Base-by-base conservation (phyloP, 805 yeast species). In the Lipomyces oligophaga region DNA sequence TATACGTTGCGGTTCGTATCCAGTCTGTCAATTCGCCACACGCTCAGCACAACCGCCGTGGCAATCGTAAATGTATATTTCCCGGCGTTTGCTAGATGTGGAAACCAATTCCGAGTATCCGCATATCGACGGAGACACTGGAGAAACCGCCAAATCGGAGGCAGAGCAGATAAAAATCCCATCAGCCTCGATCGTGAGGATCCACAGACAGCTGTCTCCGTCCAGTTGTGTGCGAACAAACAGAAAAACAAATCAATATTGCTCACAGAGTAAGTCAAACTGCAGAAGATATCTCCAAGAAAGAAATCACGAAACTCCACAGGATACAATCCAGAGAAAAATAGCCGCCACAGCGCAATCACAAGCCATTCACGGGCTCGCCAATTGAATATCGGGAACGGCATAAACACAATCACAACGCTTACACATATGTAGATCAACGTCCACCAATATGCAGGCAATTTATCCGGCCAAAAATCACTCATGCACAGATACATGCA, bases 291-390 rank as follows among this genome's bases (percentile, higher is more conserved):
- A 65, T 93, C 98, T 18, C 97, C 98, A 38, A 90, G 54, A 63
- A 86, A 87, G 71, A 93, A 90, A 66, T 93, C 98, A 46, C 89
- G 75, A 62, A 93, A 93, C 67, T 90, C 97, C 43, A 93, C 97
- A 0, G 97, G 96, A 60, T 83, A 93, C 34, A 88, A 71, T 0
- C 97, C 97, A 1, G 95, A 83, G 7, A 85, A 70, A 0, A 82
- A 26, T 39, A 93, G 68, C 60, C 98, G 73, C 73, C 89, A 77
- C 1, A 81, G 45, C 0, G 94, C 80, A 11, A 80, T 67, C 16
- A 82, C 69, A 2, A 90, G 59, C 97, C 97, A 93, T 47, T 73
- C 73, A 55, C 97, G 74, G 7, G 95, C 74, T n/a, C 76, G 66
- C 30, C 76, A 72, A 58, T 71, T 80, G 34, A 80, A 65, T 2